These are phyloP conservation scores for Arabidopsis arenosa DNA, from an alignment of 345 rosid species.

Conservation along the genomic window DNA sequence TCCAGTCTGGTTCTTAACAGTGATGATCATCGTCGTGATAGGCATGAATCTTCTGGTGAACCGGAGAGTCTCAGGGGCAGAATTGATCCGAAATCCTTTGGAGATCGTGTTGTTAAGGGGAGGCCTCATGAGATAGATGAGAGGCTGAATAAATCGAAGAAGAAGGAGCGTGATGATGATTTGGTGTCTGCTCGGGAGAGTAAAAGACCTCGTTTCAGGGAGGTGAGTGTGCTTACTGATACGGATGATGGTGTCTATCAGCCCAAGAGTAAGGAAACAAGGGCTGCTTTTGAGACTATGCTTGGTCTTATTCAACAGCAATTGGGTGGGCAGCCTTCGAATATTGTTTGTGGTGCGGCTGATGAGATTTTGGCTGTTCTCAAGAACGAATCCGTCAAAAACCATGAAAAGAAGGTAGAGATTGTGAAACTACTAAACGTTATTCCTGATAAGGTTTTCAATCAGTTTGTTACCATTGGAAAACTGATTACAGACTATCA, in stretches of 20 bases:
- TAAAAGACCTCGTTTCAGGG: conserved; percentile 64
- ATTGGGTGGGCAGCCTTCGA: conserved; percentile 76
- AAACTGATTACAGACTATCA: conserved; percentile 74
- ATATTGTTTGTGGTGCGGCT: conserved; percentile 76
- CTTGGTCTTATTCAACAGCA: conserved; percentile 75
- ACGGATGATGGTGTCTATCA: conserved; percentile 78
- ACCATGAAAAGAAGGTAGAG: conserved; percentile 75
- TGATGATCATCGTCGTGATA: conserved; percentile 74
- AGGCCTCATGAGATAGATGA: conserved; percentile 75
- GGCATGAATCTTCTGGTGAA: conserved; percentile 81
- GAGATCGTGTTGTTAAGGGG: conserved; percentile 71
- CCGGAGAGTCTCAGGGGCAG: conserved; percentile 80
- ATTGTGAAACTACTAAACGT: conserved; percentile 73
- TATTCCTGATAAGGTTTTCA: conserved; percentile 55
- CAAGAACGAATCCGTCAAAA: conserved; percentile 64
- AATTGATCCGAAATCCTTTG: conserved; percentile 75
- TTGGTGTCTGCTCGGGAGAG: conserved; percentile 49
- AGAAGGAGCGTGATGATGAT: conserved; percentile 70
- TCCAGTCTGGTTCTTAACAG: conserved; percentile 77
- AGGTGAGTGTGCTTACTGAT: conserved; percentile 73
- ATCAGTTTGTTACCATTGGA: conserved; percentile 72
- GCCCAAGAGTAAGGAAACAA: conserved; percentile 85
- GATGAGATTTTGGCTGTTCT: conserved; percentile 92
- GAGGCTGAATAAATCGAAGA: conserved; percentile 71
- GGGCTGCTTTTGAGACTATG: conserved; percentile 84